These are phyloP conservation scores for Aegle marmelos DNA, from an alignment of 345 rosid genomes.

Conservation along the genomic window DNA sequence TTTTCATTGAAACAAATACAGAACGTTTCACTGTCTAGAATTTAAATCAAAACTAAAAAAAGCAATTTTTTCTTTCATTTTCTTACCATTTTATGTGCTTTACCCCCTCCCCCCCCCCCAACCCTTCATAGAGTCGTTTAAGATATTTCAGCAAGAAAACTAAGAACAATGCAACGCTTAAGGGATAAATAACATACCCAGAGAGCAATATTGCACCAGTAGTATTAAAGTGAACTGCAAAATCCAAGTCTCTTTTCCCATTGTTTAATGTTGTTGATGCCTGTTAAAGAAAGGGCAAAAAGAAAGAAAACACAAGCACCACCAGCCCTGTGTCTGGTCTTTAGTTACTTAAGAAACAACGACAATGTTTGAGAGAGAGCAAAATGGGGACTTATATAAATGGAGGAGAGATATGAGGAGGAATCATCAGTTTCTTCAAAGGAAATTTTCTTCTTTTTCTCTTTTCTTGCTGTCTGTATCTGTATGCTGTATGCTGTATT, in stretches of 20 bases:
- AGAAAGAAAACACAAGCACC: not conserved
- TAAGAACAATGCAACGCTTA: not conserved
- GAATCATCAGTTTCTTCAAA: constrained; percentile 36
- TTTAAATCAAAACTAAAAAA: not conserved
- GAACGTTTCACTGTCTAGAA: not conserved
- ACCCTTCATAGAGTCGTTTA: no score
- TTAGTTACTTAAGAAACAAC: no score
- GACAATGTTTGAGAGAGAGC: not conserved
- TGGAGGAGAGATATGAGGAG: not conserved
- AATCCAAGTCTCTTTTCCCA: constrained; percentile 19
- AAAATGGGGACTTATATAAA: constrained; percentile 9
- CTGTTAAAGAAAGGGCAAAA: not conserved
- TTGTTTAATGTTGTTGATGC: constrained; percentile 8
- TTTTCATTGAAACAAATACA: not conserved
- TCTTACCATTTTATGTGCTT: not conserved
- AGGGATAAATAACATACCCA: constrained; percentile 24
- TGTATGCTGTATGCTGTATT: no score
- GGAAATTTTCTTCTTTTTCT: constrained; percentile 21
- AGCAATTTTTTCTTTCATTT: not conserved
- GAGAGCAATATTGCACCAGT: constrained; percentile 20
- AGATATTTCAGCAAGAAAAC: no score
- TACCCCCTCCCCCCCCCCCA: no score
- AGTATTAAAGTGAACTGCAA: constrained; percentile 18
- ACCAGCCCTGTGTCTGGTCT: not conserved
- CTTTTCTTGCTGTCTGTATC: not conserved